Evolutionary conservation across 2,329 filamentous ascomycete species (phyloP).

Genomic region (Alternaria atra): DNA sequence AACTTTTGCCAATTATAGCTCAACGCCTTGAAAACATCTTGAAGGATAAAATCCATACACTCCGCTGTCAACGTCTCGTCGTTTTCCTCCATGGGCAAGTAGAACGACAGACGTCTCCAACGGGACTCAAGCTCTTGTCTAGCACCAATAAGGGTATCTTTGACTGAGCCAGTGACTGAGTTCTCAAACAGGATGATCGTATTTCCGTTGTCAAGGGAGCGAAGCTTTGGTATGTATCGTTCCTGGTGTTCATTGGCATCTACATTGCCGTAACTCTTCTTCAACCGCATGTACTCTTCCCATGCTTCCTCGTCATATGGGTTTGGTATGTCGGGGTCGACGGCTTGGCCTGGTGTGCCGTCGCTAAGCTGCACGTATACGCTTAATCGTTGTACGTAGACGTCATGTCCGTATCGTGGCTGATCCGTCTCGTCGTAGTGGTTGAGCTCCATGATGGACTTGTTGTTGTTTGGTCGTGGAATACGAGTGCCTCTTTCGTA

Average conservation of each 20-base stretch:
- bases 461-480: conserved; percentile 39
- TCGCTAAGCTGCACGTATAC: conserved; percentile 62
- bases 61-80: conserved; percentile 57
- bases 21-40: conserved; percentile 60
- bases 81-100: conserved; percentile 56
- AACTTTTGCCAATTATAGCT: conserved; percentile 58
- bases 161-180: conserved; percentile 57
- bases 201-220: conserved; percentile 58
- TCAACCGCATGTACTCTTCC: conserved; percentile 44
- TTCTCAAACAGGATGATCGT: conserved; percentile 65
- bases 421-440: conserved; percentile 57
- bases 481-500: conserved; percentile 48
- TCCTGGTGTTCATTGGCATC: conserved; percentile 43
- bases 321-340: conserved; percentile 55
- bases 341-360: conserved; percentile 48
- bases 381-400: conserved; percentile 60
- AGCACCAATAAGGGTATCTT: conserved; percentile 61
- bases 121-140: conserved; percentile 61
- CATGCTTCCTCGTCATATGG: conserved; percentile 55
- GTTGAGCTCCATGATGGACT: conserved; percentile 61
- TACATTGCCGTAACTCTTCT: conserved; percentile 39
- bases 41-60: conserved; percentile 61
- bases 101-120: conserved; percentile 63
- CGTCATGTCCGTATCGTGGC: conserved; percentile 58
- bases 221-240: conserved; percentile 52